Evolutionary conservation across 2,329 filamentous ascomycete species (phyloP).

Genomic region (Colletotrichum filicis): DNA sequence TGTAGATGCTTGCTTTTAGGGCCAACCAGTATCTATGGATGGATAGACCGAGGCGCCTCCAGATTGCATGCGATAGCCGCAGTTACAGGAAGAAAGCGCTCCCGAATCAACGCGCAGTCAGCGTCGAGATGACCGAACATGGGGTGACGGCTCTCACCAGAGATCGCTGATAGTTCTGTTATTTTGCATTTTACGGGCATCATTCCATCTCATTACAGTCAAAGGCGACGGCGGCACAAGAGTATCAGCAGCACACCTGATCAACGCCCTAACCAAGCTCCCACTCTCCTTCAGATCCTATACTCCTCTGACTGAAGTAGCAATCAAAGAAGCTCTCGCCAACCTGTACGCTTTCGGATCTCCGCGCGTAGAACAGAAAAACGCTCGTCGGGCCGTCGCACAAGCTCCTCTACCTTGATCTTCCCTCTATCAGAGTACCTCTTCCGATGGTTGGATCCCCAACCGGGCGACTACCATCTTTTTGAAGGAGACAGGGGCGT

Average conservation of each 20-base stretch:
- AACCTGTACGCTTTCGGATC: background rate
- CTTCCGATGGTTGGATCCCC: background rate
- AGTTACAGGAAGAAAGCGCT: no score
- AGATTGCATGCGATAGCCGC: no score
- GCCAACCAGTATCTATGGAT: no score
- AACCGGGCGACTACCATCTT: background rate
- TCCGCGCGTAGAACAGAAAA: background rate
- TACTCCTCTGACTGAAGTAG: background rate
- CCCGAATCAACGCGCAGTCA: no score
- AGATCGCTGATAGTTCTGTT: no score
- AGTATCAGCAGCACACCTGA: slow-evolving; percentile 37
- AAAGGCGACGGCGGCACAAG: slow-evolving; percentile 40
- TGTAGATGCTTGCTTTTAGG: no score
- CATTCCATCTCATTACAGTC: slow-evolving; percentile 23
- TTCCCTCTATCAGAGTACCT: background rate
- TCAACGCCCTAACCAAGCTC: slow-evolving; percentile 24
- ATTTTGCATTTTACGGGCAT: no score
- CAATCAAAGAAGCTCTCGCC: background rate
- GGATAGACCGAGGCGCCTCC: no score
- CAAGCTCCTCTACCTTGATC: background rate
- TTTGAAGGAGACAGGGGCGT: background rate
- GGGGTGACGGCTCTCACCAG: no score
- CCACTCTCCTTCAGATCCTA: background rate
- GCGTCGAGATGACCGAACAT: no score
- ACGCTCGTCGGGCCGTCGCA: background rate